Percentiles rank a stretch among this genome's conserved stretches.
phyloP scores from a whole-genome alignment of 148 eudicot species.

The Chenopodium formosanum region DNA sequence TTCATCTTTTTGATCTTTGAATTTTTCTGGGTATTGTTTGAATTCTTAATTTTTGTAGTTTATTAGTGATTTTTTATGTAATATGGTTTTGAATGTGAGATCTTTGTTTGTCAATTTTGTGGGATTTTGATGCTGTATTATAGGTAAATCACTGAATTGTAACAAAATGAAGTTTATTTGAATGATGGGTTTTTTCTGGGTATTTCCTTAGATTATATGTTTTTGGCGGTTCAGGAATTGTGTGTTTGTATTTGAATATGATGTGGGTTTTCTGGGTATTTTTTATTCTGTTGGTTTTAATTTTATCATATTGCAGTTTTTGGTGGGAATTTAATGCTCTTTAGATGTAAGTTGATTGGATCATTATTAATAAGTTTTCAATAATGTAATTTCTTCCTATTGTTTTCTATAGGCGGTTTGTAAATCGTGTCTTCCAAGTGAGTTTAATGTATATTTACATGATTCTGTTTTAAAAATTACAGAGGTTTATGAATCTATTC shows the following conservation, averaged over 20 bases:
- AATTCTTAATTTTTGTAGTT: background rate
- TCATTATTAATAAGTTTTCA: background rate
- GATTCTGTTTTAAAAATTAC: background rate
- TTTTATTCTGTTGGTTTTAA: background rate
- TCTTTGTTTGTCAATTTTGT: background rate
- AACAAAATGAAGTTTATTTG: background rate
- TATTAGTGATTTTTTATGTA: background rate
- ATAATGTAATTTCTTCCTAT: too few species aligned
- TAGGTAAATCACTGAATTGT: background rate
- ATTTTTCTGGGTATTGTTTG: constrained; percentile 7
- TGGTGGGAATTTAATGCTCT: background rate
- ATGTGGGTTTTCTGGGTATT: background rate
- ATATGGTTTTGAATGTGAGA: background rate
- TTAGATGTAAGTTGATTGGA: background rate
- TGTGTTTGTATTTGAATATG: background rate
- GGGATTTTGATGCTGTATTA: background rate
- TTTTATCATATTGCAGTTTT: background rate
- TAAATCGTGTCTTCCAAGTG: background rate
- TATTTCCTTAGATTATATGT: background rate
- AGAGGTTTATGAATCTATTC: constrained; percentile 1
- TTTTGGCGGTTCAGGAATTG: constrained; percentile 8
- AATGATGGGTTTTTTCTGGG: constrained; percentile 8
- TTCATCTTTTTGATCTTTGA: background rate
- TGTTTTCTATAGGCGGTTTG: too few species aligned
- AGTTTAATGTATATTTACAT: background rate